Percentiles rank a stretch among this genome's conserved stretches.
Conservation (phyloP, 129 eudicot species). For the Helichrysum umbraculigerum region DNA sequence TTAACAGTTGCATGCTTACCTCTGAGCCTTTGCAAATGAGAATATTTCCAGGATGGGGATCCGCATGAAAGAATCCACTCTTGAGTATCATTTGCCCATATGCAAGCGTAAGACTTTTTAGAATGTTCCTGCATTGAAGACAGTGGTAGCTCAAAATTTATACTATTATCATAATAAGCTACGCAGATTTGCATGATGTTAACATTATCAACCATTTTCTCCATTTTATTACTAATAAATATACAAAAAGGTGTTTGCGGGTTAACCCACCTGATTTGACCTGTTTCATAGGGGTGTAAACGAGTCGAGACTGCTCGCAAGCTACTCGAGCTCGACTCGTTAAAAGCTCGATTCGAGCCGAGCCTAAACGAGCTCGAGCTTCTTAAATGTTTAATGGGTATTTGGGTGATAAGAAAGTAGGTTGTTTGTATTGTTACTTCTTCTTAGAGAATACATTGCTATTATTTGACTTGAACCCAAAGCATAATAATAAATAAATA, state of each 20-base stretch:
- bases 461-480: not conserved
- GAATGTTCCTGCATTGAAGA: conserved; percentile 66
- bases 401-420: not conserved
- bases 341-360: too few relatives aligned
- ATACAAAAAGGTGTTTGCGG: not conserved
- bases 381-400: not conserved
- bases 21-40: conserved; percentile 85
- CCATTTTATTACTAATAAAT: not conserved
- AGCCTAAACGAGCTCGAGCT: too few relatives aligned
- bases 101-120: conserved; percentile 81
- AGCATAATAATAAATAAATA: not conserved
- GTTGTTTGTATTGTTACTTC: not conserved
- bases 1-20: conserved; percentile 37
- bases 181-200: not conserved
- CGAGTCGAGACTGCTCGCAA: too few relatives aligned
- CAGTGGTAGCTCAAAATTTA: not conserved
- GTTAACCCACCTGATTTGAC: not conserved
- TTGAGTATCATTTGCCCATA: conserved; percentile 97
- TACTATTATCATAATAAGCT: too few relatives aligned
- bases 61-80: conserved; percentile 99
- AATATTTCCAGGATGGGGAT: conserved; percentile 98
- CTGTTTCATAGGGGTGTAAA: too few relatives aligned
- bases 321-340: too few relatives aligned
- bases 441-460: not conserved
- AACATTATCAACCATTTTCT: not conserved